phyloP scores from a whole-genome alignment of 2,329 filamentous ascomycete genomes.

The Leptoxyphium fumago region DNA sequence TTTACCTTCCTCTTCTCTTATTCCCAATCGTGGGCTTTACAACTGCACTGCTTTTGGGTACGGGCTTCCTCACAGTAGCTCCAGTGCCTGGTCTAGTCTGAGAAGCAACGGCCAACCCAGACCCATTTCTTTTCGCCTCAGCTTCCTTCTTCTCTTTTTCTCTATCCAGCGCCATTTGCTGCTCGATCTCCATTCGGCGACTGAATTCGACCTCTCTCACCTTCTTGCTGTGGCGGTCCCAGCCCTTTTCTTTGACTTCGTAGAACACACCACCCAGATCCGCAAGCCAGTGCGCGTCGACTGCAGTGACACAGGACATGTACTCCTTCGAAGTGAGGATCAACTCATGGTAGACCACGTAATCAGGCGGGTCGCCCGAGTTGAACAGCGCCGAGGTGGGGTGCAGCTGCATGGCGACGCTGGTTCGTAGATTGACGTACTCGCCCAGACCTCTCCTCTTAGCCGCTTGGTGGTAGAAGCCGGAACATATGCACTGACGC shows the following conservation, averaged over 20 bases:
- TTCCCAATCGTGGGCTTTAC: conserved; percentile 21
- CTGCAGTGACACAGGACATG: conserved; percentile 90
- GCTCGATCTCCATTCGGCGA: conserved; percentile 79
- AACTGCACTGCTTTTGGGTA: conserved; percentile 22
- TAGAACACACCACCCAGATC: conserved; percentile 96
- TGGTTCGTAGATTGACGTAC: conserved; percentile 91
- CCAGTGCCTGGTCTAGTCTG: neutral
- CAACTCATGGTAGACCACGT: conserved; percentile 94
- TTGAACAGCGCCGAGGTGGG: conserved; percentile 90
- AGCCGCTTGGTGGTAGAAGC: conserved; percentile 95
- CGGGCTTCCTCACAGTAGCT: conserved; percentile 17
- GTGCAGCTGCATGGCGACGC: conserved; percentile 85
- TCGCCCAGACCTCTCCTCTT: conserved; percentile 93
- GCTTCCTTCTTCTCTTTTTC: conserved; percentile 44
- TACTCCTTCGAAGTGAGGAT: conserved; percentile 96
- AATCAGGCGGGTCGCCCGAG: conserved; percentile 83
- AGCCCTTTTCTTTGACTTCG: conserved; percentile 93
- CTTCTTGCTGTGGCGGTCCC: conserved; percentile 70
- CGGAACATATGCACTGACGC: conserved; percentile 89
- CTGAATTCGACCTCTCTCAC: conserved; percentile 89
- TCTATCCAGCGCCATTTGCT: conserved; percentile 80
- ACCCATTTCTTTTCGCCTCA: conserved; percentile 19
- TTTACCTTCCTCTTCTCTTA: conserved; percentile 9
- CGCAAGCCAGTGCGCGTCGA: conserved; percentile 94
- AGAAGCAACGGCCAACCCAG: neutral